Base-by-base conservation (phyloP, 2,329 filamentous ascomycete genomes). In the Diaporthe capsici region DNA sequence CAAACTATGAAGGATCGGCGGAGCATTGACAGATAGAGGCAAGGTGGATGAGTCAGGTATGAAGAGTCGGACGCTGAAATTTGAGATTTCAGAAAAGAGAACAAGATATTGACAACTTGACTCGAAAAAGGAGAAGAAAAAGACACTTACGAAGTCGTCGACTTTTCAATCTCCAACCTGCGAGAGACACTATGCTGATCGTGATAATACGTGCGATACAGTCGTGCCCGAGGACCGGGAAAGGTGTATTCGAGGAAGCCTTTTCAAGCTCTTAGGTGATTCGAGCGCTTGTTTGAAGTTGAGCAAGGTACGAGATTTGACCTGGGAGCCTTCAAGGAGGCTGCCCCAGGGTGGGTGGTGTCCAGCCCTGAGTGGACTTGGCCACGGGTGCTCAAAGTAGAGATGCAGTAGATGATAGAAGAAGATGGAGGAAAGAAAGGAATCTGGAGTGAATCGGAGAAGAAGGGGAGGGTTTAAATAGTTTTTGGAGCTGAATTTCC, bases 371-470 rank as follows among this genome's bases (percentile, higher is more conserved):
- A 37, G 7, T 10, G 20, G 10, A 12, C 9, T 1, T 9, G 31
- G 10, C 20, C 10, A 22, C 4, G 12, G 34, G 13, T 12, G 20
- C 9, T 37, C 31, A n/a, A 31, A 58, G 9, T 22, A 37, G 20
- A 22, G 37, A 4, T 3, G 0, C 20, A n/a, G 31, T 22, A 58
- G 55, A 37, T 2, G 5, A 22, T 10, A 37, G 20, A 22, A 22
- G 22, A 17, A 6, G 4, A 53, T 25, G 9, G 0, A 34, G 22
- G 6, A 22, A 58, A 10, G 4, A 1, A 37, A 37, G 3, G 1
- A n/a, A 15, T 8, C 0, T 13, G 3, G 7, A 53, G 4, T 3
- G 12, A 15, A 15, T 13, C 1, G 12, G 2, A 12, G 12, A 53
- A 53, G 8, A 6, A n/a, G 31, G 6, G 9, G 31, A 58, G 15